phyloP scores from a whole-genome alignment of 352 stramenopile species.

The Peronospora tabacina region DNA sequence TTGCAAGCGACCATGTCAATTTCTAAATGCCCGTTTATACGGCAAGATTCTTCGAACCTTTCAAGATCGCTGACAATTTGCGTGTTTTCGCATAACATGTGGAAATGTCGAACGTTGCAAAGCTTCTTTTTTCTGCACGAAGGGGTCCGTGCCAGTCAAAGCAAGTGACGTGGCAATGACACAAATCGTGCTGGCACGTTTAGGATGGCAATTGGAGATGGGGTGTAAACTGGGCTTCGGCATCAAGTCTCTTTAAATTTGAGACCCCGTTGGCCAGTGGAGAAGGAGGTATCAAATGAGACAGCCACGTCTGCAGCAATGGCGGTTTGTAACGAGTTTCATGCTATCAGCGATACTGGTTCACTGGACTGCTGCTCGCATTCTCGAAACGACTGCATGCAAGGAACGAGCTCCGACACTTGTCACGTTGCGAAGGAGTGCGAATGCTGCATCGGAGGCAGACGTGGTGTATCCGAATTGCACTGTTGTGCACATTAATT shows the following conservation, averaged over 20 bases:
- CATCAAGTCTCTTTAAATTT: slow-evolving; percentile 1
- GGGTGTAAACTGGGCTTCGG: slow-evolving; percentile 13
- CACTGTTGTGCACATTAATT: slow-evolving; percentile 22
- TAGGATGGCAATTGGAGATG: slow-evolving; percentile 19
- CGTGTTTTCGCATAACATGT: too few relatives aligned
- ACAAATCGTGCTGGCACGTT: slow-evolving; percentile 12
- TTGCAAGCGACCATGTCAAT: too few relatives aligned
- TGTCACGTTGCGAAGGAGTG: slow-evolving; percentile 18
- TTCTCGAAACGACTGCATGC: slow-evolving; percentile 13
- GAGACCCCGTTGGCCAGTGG: not conserved
- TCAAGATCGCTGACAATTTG: too few relatives aligned
- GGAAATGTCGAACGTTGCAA: too few relatives aligned
- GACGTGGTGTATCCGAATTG: slow-evolving; percentile 32
- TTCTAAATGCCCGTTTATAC: too few relatives aligned
- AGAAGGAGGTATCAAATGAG: slow-evolving; percentile 15
- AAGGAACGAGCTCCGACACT: slow-evolving; percentile 23
- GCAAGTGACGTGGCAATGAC: slow-evolving; percentile 14
- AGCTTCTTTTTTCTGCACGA: slow-evolving; percentile 5
- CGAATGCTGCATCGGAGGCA: slow-evolving; percentile 7
- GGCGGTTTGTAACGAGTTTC: slow-evolving; percentile 6
- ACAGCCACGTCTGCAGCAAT: slow-evolving; percentile 13
- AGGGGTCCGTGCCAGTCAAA: slow-evolving; percentile 4
- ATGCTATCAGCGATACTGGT: slow-evolving; percentile 7
- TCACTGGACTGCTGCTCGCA: not conserved
- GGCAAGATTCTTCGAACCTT: too few relatives aligned